Conservation (phyloP, 345 rosid genomes). For the Boechera divaricarpa region DNA sequence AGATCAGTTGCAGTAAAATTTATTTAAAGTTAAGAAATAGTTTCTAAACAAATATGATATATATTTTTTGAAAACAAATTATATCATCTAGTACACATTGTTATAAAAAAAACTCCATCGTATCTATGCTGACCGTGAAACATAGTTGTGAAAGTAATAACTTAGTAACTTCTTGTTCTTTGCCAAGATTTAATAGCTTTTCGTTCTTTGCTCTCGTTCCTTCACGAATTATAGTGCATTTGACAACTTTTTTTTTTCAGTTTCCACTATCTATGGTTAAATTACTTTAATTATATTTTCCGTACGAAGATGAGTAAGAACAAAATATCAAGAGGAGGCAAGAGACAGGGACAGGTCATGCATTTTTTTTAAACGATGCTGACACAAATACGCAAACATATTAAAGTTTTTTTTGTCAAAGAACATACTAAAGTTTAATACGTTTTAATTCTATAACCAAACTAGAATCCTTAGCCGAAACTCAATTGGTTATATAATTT, state of each 20-base stretch:
- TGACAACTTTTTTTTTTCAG: slow-evolving; percentile 29
- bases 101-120: neutral
- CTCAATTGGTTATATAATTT: neutral
- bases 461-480: neutral
- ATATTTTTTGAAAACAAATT: no score
- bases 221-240: slow-evolving; percentile 19
- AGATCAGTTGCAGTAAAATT: neutral
- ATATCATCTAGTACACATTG: neutral
- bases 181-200: slow-evolving; percentile 5
- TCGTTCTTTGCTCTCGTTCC: neutral
- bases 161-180: slow-evolving; percentile 2
- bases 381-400: slow-evolving; percentile 7
- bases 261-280: slow-evolving; percentile 34
- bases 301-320: slow-evolving; percentile 30
- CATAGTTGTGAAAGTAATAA: slow-evolving; percentile 20
- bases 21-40: neutral
- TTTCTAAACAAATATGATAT: neutral
- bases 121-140: neutral
- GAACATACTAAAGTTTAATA: neutral
- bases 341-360: slow-evolving; percentile 5
- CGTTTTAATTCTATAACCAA: neutral
- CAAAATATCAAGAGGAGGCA: slow-evolving; percentile 18
- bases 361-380: slow-evolving; percentile 11
- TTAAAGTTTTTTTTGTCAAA: neutral
- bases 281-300: slow-evolving; percentile 9